These are phyloP conservation scores for Suhomyces atakaporum DNA, from an alignment of 1,139 yeast species.

Conservation along the genomic window DNA sequence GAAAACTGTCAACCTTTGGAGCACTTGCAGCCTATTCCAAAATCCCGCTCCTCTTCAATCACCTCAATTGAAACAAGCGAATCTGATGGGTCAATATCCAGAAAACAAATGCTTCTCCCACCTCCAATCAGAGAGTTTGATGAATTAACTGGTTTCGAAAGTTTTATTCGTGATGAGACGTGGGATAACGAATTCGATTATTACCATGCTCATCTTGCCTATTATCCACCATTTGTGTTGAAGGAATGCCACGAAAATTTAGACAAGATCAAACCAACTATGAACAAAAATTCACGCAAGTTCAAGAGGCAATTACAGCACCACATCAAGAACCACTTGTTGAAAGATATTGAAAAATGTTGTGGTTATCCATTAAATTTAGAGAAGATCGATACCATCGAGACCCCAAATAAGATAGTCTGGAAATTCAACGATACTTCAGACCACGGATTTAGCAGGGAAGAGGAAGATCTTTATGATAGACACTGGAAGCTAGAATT, in stretches of 20 bases:
- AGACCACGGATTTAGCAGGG: constrained; percentile 54
- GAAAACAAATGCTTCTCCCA: constrained; percentile 36
- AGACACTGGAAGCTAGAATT: constrained; percentile 62
- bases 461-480: constrained; percentile 45
- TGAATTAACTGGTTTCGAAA: constrained; percentile 62
- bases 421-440: constrained; percentile 59
- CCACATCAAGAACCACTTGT: constrained; percentile 69
- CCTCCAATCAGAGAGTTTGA: constrained; percentile 58
- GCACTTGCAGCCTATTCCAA: constrained; percentile 44
- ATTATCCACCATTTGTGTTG: constrained; percentile 73
- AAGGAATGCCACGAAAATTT: constrained; percentile 68
- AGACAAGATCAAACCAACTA: constrained; percentile 72
- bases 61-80: constrained; percentile 37
- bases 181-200: constrained; percentile 76
- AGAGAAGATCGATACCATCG: constrained; percentile 50
- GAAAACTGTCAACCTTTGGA: constrained; percentile 42
- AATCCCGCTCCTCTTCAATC: constrained; percentile 27
- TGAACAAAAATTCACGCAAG: constrained; percentile 70
- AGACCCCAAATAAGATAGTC: constrained; percentile 40
- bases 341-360: constrained; percentile 64
- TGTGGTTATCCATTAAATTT: constrained; percentile 60
- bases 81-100: constrained; percentile 26
- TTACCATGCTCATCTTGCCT: constrained; percentile 64
- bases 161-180: constrained; percentile 66
- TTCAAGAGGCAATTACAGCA: constrained; percentile 75